Evolutionary conservation across 169 alveolate species (phyloP), one percentile per base, ranked within the genome.

Genomic region (Toxoplasma gondii): DNA sequence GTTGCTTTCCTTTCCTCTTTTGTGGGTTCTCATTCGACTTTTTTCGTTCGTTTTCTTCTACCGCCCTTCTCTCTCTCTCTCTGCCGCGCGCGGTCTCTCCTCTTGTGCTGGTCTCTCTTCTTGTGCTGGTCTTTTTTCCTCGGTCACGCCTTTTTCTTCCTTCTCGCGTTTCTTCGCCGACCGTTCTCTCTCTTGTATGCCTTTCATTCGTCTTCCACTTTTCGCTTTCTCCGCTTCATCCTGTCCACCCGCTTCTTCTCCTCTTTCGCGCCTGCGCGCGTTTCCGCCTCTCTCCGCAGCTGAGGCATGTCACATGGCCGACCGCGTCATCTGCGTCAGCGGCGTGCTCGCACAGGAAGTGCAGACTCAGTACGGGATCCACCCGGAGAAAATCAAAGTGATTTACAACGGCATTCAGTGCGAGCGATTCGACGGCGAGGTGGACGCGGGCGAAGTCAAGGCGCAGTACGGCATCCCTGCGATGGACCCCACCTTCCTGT

Each of bases 261-360:
- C 9, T 9, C 67, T 12, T 19, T 53, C 19, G 67, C 67, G 9
- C 1, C 7, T 19, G 7, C 22, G 7, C 86, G 12, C 12, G 4
- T 22, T 31, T 29, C 67, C 12, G n/a, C n/a, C n/a, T n/a, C n/a
- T n/a, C n/a, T 19, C 81, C 49, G 92, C 93, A 82, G 97, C 95
- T 67, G 97, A 93, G 90, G 98, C 97, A 12, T 97, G 97, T 94
- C 97, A 96, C 88, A 81, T 96, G 54, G 97, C 97, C n/a, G 96
- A 97, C 91, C 96, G 98, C 5, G 96, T 97, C 64, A 97, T 97
- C 49, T 96, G 97, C 81, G 98, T 97, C 49, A 94, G 97, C 39
- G 98, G 98, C 4, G 98, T 97, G 53, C 74, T 97, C 92, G 96
- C 96, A 53, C 97, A 97, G 91, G 98, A 97, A 92, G 98, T 92